These are phyloP conservation scores for Nicotiana tomentosiformis DNA, from an alignment of 257 asterid species.

Conservation along the genomic window DNA sequence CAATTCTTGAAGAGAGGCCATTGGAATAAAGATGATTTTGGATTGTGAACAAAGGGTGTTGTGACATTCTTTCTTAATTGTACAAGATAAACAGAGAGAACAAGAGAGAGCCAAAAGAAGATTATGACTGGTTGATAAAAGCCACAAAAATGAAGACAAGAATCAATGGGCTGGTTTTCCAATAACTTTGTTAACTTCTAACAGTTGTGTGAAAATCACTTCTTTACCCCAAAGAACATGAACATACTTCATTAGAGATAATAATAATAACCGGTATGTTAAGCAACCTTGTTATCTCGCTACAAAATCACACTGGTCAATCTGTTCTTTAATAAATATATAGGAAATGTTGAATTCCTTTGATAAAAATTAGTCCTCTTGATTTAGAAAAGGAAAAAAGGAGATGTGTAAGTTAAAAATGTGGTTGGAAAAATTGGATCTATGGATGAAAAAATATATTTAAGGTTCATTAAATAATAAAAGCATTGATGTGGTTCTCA, in stretches of 20 bases:
- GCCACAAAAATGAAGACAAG: slow-evolving; percentile 26
- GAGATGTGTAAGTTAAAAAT: not conserved
- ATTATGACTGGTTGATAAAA: slow-evolving; percentile 17
- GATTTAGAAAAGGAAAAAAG: not conserved
- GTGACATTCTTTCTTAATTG: slow-evolving; percentile 28
- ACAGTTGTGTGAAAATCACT: not conserved
- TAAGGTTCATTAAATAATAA: not conserved
- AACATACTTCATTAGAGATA: not conserved
- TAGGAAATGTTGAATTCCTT: too few relatives aligned
- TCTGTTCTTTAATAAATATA: too few relatives aligned
- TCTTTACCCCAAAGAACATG: not conserved
- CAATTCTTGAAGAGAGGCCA: slow-evolving; percentile 75
- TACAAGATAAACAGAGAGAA: slow-evolving; percentile 14
- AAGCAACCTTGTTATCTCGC: not conserved
- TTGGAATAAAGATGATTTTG: slow-evolving; percentile 6
- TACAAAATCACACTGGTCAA: too few relatives aligned
- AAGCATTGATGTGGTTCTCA: not conserved
- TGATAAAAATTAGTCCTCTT: not conserved
- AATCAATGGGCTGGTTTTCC: slow-evolving; percentile 15
- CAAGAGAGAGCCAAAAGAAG: slow-evolving; percentile 4
- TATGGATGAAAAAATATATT: not conserved
- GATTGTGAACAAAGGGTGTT: slow-evolving; percentile 12
- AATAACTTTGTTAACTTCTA: slow-evolving; percentile 5
- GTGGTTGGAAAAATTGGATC: not conserved
- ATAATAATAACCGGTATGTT: not conserved